Evolutionary conservation across 1,284 basidiomycete species (phyloP), one percentile per base, ranked within the genome.

Genomic region (Polyporus tsugae): DNA sequence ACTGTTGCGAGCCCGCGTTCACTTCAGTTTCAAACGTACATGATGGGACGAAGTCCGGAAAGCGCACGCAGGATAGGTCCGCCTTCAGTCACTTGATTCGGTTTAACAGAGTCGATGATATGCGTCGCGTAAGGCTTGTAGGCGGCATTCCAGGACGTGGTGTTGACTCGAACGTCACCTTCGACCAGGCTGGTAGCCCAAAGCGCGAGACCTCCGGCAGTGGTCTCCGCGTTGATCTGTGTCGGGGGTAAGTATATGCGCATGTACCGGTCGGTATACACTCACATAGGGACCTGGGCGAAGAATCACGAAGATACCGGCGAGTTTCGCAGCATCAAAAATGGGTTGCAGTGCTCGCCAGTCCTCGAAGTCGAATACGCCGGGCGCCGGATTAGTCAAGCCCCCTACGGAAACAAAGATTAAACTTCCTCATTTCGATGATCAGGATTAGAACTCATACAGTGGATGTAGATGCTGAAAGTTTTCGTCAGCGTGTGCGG

Each of bases 151-250:
- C 87, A 95, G 70, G 91, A 91, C 0, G 87, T 86, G 7, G 86
- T 87, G 71, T 92, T 91, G 46, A 90, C 93, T 4, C 94, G 86
- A 22, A 95, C 81, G 52, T 82, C 81, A 3, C 90, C 91, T 6
- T 87, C 85, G 19, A 93, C 86, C 73, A 90, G 85, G 17, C 87
- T 85, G 1, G 91, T 93, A 10, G 87, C 83, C 94, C 93, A 95
- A 71, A 92, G 91, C 0, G 93, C 87, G 69, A 94, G 88, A 1
- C 93, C 93, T 33, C 93, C 93, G 0, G 91, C 92, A 0, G 90
- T 90, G 0, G 92, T 93, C 78, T 95, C 94, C 0, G 92, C 91
- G 72, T 93, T 93, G 80, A 94, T 94, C 77, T 94, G 91, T 0
- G 80, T 82, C 5, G 17, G 41, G 4, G 0, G 25, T 55, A 0